Evolutionary conservation across 1,284 basidiomycete genomes (phyloP).

Genomic region (Athelia psychrophila): DNA sequence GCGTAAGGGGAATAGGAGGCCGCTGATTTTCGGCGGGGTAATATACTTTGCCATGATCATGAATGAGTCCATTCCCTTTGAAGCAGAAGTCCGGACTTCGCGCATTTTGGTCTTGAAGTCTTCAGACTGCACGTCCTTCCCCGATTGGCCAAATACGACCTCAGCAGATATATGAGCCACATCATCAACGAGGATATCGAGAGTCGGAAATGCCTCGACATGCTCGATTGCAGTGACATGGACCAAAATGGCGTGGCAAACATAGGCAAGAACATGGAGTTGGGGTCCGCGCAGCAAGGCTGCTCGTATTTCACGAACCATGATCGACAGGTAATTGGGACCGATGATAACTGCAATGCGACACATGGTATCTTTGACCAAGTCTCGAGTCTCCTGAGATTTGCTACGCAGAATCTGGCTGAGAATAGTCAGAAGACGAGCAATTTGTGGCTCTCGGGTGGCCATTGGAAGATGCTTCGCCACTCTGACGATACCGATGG

Average conservation of each 20-base stretch:
- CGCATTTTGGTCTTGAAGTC: conserved; percentile 95
- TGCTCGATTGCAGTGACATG: conserved; percentile 71
- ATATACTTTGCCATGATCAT: conserved; percentile 77
- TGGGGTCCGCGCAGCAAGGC: conserved; percentile 92
- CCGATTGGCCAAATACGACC: conserved; percentile 93
- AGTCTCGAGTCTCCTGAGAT: conserved; percentile 92
- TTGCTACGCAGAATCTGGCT: conserved; percentile 89
- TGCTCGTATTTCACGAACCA: conserved; percentile 80
- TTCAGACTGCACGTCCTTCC: conserved; percentile 85
- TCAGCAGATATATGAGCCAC: conserved; percentile 84
- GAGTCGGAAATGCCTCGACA: conserved; percentile 47
- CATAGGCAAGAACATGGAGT: conserved; percentile 88
- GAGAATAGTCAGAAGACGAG: conserved; percentile 80
- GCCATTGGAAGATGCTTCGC: conserved; percentile 79
- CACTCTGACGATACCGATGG: conserved; percentile 86
- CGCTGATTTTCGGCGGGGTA: conserved; percentile 74
- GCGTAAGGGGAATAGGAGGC: conserved; percentile 78
- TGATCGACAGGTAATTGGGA: conserved; percentile 67
- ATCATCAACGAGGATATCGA: conserved; percentile 80
- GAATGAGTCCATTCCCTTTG: conserved; percentile 84
- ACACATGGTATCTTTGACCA: conserved; percentile 82
- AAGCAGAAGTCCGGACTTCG: conserved; percentile 79
- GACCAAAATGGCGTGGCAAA: conserved; percentile 80
- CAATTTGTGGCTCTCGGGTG: conserved; percentile 70
- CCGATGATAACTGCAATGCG: conserved; percentile 82